These are phyloP conservation scores for Daldinia concentrica DNA, from an alignment of 495 filamentous ascomycete species.

Conservation along the genomic window DNA sequence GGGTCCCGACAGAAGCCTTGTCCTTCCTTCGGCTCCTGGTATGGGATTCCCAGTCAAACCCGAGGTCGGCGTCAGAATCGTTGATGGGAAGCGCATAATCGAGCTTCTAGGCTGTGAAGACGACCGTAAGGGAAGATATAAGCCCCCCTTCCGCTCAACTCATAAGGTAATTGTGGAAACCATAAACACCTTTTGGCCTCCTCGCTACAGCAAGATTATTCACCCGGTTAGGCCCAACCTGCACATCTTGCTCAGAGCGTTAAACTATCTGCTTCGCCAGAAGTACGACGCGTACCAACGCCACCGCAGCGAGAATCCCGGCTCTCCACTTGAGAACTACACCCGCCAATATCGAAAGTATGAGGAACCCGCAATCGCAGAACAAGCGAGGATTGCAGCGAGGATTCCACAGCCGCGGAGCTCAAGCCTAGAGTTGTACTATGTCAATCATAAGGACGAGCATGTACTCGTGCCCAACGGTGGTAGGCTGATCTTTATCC, in stretches of 20 bases:
- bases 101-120: background rate
- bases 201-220: too few species aligned
- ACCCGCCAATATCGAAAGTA: background rate
- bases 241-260: too few species aligned
- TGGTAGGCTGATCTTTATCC: background rate
- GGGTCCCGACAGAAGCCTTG: background rate
- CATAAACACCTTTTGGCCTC: too few species aligned
- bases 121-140: background rate
- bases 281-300: background rate
- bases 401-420: background rate
- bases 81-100: background rate
- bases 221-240: too few species aligned
- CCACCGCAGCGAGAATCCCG: background rate
- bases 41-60: background rate
- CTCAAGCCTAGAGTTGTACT: background rate
- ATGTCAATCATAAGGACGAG: background rate
- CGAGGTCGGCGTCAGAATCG: background rate
- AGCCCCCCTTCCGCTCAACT: background rate
- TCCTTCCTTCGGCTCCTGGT: background rate
- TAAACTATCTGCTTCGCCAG: background rate
- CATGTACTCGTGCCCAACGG: background rate
- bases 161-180: background rate
- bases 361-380: background rate
- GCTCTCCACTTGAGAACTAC: background rate
- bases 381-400: background rate